phyloP scores from a whole-genome alignment of 192 early-diverging fungal species.

The Coemansia sp. region DNA sequence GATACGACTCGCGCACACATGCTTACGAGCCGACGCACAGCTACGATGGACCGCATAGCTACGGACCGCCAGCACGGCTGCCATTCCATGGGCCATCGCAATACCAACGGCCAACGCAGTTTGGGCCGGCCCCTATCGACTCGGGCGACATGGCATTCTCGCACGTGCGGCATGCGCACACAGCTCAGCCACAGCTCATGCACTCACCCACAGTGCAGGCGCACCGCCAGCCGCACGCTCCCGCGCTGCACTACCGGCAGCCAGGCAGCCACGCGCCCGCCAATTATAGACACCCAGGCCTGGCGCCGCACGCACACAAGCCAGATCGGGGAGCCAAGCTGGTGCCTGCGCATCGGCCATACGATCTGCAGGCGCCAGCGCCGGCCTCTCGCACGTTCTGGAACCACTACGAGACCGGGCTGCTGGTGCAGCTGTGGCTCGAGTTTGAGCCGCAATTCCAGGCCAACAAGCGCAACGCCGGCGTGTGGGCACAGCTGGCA shows the following conservation, averaged over 20 bases:
- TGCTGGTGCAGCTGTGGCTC: constrained; percentile 53
- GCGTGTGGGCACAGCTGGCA: constrained; percentile 54
- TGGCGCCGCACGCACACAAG: constrained; percentile 7
- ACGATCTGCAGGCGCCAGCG: constrained; percentile 47
- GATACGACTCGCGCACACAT: not conserved
- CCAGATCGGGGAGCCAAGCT: constrained; percentile 4
- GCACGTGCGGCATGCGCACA: constrained; percentile 2
- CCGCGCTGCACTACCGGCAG: constrained; percentile 6
- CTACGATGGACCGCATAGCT: not conserved
- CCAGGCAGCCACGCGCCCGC: constrained; percentile 3
- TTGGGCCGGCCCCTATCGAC: constrained; percentile 5
- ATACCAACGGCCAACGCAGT: not conserved
- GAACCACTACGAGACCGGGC: constrained; percentile 53
- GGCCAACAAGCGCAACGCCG: constrained; percentile 56
- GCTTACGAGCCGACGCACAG: not conserved
- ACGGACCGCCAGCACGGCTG: not conserved
- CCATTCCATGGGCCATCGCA: not conserved
- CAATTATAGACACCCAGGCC: constrained; percentile 9
- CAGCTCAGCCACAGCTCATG: constrained; percentile 24
- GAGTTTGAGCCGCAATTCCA: constrained; percentile 52
- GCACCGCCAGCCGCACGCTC: constrained; percentile 12
- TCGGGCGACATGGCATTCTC: constrained; percentile 1
- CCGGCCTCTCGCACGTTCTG: constrained; percentile 53
- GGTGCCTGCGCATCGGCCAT: constrained; percentile 29
- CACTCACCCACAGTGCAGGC: constrained; percentile 12